A percentile compares a stretch with the other conserved stretches of the same genome.
Evolutionary conservation across 148 eudicot genomes (phyloP).

Genomic region (Rhododendron williamsianum): DNA sequence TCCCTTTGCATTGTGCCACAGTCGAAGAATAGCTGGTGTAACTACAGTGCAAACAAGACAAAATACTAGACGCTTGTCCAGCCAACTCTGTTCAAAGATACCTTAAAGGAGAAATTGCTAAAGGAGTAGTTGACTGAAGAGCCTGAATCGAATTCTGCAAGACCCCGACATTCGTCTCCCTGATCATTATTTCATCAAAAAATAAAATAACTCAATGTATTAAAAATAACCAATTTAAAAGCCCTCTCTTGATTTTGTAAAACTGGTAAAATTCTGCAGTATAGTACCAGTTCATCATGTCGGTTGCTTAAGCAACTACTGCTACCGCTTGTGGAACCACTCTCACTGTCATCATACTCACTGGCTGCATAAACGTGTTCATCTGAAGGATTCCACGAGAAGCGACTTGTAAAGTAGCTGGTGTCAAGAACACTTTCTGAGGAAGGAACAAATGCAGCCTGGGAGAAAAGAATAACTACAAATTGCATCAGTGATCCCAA

Average conservation of each 20-base stretch:
- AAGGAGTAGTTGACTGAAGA: constrained; percentile 75
- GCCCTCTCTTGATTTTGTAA: background rate
- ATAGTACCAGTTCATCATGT: constrained; percentile 76
- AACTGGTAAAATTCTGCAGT: background rate
- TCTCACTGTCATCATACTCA: constrained; percentile 86
- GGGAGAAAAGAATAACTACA: constrained; percentile 20
- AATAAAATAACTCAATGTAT: background rate
- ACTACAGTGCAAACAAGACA: constrained; percentile 2
- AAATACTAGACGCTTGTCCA: background rate
- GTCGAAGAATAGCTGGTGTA: background rate
- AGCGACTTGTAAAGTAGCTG: constrained; percentile 91
- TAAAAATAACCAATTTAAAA: background rate
- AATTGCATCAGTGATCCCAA: background rate
- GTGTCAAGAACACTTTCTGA: constrained; percentile 90
- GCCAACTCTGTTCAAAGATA: constrained; percentile 20
- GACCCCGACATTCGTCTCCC: constrained; percentile 80
- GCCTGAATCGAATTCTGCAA: constrained; percentile 67
- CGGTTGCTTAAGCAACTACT: constrained; percentile 73
- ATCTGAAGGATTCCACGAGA: constrained; percentile 84
- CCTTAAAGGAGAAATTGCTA: constrained; percentile 99
- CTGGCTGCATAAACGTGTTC: constrained; percentile 65
- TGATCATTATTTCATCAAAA: constrained; percentile 21
- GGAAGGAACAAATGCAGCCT: constrained; percentile 99
- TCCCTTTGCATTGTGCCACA: background rate
- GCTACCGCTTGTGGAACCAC: constrained; percentile 76